phyloP scores from a whole-genome alignment of 2,329 filamentous ascomycete species.

The Knoxdaviesia proteae region DNA sequence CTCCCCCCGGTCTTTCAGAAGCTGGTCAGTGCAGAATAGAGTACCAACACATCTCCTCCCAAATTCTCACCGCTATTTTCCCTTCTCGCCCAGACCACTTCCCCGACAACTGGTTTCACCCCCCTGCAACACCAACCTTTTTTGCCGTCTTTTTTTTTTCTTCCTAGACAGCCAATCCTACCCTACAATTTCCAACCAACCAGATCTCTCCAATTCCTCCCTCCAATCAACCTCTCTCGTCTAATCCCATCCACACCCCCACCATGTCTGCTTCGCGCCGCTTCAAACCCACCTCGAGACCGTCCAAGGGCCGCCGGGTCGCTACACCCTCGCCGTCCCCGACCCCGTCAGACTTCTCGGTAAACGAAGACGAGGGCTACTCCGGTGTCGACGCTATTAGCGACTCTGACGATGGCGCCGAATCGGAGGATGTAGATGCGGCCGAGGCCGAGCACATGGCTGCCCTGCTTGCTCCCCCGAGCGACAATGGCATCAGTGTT shows the following conservation, averaged over 20 bases:
- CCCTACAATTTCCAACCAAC: neutral
- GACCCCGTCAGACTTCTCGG: slow-evolving; percentile 32
- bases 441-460: slow-evolving; percentile 61
- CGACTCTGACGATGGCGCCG: slow-evolving; percentile 58
- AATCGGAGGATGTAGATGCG: slow-evolving; percentile 49
- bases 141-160: neutral
- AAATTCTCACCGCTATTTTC: no score
- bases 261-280: neutral
- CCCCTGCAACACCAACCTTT: no score
- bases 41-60: no score
- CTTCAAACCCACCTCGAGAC: slow-evolving; percentile 1
- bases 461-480: slow-evolving; percentile 11
- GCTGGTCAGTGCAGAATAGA: no score
- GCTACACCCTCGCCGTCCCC: slow-evolving; percentile 11
- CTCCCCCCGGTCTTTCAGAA: no score
- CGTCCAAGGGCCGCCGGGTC: neutral
- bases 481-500: slow-evolving; percentile 14
- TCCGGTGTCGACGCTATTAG: slow-evolving; percentile 61
- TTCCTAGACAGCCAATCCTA: neutral
- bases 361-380: slow-evolving; percentile 51
- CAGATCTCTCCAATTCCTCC: neutral
- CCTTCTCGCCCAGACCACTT: no score
- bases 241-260: neutral
- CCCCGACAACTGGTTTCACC: no score
- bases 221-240: neutral